phyloP scores from a whole-genome alignment of 179 eudicot species.

The Nepenthes alata region DNA sequence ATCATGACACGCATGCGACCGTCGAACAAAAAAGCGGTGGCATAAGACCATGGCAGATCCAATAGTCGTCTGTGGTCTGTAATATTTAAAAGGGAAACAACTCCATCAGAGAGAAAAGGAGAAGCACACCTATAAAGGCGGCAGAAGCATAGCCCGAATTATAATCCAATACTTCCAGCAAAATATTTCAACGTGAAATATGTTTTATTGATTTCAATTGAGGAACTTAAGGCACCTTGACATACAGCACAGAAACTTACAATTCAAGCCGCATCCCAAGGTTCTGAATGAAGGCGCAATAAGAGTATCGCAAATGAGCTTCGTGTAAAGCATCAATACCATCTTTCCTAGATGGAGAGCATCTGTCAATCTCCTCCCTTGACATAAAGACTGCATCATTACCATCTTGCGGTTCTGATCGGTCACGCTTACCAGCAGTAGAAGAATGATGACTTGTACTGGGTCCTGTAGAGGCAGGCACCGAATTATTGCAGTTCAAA shows the following conservation, averaged over 20 bases:
- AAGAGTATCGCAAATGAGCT: slow-evolving; percentile 71
- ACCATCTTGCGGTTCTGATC: slow-evolving; percentile 46
- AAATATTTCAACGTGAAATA: too few relatives aligned
- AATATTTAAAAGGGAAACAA: slow-evolving; percentile 10
- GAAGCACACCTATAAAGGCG: neutral
- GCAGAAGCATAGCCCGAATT: too few relatives aligned
- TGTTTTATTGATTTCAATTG: too few relatives aligned
- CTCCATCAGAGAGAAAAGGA: neutral
- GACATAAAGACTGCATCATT: slow-evolving; percentile 50
- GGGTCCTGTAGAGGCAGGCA: slow-evolving; percentile 23
- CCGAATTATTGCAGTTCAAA: slow-evolving; percentile 12
- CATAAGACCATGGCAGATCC: slow-evolving; percentile 97
- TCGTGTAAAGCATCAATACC: slow-evolving; percentile 81
- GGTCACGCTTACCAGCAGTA: slow-evolving; percentile 50
- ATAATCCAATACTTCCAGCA: too few relatives aligned
- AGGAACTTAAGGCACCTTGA: too few relatives aligned
- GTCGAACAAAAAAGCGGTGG: slow-evolving; percentile 83
- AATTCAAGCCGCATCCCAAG: slow-evolving; percentile 71
- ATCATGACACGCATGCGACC: slow-evolving; percentile 93
- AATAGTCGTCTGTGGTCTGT: slow-evolving; percentile 92
- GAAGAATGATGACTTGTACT: slow-evolving; percentile 25
- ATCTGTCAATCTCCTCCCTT: slow-evolving; percentile 72
- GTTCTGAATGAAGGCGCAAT: slow-evolving; percentile 81
- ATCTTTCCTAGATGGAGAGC: slow-evolving; percentile 96
- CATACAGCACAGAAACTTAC: slow-evolving; percentile 22